Base-by-base conservation (phyloP, 2,329 filamentous ascomycete genomes). In the Ascochyta fabae region DNA sequence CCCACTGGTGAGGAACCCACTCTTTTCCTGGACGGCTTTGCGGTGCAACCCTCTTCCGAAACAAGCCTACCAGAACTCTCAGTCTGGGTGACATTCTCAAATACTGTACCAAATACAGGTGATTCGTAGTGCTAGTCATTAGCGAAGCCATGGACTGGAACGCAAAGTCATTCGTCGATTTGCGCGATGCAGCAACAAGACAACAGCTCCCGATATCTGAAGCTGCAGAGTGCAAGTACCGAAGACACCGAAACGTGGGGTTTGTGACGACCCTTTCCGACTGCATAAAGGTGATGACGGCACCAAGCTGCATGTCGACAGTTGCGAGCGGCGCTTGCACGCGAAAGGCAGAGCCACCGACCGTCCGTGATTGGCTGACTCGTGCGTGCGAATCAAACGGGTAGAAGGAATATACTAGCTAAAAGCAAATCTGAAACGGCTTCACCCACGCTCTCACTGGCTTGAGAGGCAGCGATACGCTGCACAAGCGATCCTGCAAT, bases 341-440 rank as follows among this genome's bases (percentile, higher is more conserved):
- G 49, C 57, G 58, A 62, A 41, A 48, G 63, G 61, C 53, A 63
- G 60, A 47, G 62, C 19, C 55, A 59, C 60, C 60, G 62, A 53
- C 31, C 22, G 49, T 51, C 41, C 51, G 45, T 68, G 48, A 73
- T 73, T 70, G 62, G 70, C 60, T 67, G 64, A 66, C 56, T 65
- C 59, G 60, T 55, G 49, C 55, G 53, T 46, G 59, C 58, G 29
- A 50, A 53, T 55, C 61, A 61, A 65, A 65, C 65, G 65, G 64
- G 59, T 60, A 67, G 64, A 54, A 49, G 29, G 31, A 46, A 49
- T 47, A 48, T 49, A 63, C 67, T 69, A 71, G 69, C 63, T 65
- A 64, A 64, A 72, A 70, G 65, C 57, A 69, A 67, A 26, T 63
- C 65, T 74, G 72, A 73, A 74, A 74, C 72, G 66, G 68, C 53